Percentiles rank a stretch among this genome's conserved stretches.
Evolutionary conservation across 768 basidiomycete species (phyloP).

Genomic region (Boletus speciosus): DNA sequence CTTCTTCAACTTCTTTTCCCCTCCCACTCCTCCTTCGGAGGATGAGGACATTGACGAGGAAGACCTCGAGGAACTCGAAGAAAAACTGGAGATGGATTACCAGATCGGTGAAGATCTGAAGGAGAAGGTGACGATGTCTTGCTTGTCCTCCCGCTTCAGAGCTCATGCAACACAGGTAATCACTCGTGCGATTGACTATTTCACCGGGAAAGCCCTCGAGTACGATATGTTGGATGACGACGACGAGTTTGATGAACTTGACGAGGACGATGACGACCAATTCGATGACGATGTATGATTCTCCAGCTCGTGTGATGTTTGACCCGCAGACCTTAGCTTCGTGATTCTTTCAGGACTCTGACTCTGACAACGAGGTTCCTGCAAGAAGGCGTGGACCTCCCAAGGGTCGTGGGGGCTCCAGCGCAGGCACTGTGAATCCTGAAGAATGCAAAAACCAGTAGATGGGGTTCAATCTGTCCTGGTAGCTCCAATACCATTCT

Average conservation of each 20-base stretch:
- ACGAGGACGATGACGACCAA: slow-evolving; percentile 46
- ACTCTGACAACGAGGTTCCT: slow-evolving; percentile 63
- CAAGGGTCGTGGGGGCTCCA: slow-evolving; percentile 49
- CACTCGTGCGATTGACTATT: slow-evolving; percentile 94
- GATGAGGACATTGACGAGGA: slow-evolving; percentile 77
- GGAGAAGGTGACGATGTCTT: slow-evolving; percentile 66
- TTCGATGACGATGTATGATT: slow-evolving; percentile 59
- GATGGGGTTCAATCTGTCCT: slow-evolving; percentile 12
- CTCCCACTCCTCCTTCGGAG: slow-evolving; percentile 69
- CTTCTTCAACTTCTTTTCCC: slow-evolving; percentile 98
- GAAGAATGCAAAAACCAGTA: slow-evolving; percentile 95
- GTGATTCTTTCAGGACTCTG: slow-evolving; percentile 50
- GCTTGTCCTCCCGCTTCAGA: neutral
- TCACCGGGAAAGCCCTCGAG: slow-evolving; percentile 93
- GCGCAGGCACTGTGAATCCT: slow-evolving; percentile 46
- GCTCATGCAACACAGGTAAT: slow-evolving; percentile 60
- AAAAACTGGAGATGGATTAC: slow-evolving; percentile 93
- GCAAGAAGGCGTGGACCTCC: slow-evolving; percentile 55
- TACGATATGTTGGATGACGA: slow-evolving; percentile 62
- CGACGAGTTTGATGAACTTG: slow-evolving; percentile 58
- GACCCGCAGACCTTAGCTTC: slow-evolving; percentile 17
- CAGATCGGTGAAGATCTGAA: slow-evolving; percentile 98
- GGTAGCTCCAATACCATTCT: slow-evolving; percentile 19
- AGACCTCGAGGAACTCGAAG: slow-evolving; percentile 86
- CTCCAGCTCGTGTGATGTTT: slow-evolving; percentile 11